Base-by-base conservation (phyloP, 768 basidiomycete genomes). In the Tephrocybe sp. region DNA sequence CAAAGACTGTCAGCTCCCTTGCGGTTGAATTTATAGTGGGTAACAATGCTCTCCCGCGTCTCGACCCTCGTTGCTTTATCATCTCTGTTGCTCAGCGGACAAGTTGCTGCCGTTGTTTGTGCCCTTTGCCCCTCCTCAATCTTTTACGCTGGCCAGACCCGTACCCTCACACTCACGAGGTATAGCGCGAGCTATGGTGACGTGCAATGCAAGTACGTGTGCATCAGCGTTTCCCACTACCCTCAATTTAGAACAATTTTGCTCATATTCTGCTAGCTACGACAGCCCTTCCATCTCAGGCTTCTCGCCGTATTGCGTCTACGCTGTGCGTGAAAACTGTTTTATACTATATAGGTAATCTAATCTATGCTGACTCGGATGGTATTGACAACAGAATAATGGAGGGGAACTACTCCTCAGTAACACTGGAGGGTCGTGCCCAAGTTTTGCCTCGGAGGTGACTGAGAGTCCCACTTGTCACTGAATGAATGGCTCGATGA, bases 381-480 rank as follows among this genome's bases (percentile, higher is more conserved):
- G n/a, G n/a, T n/a, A 34, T 41, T 5, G 14, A 12, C 12, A 5
- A 7, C 12, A 57, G 56, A 53, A 55, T 20, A 1, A 46, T 7
- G 46, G 39, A 13, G 57, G 57, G 1, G 36, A 41, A 16, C 35
- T 58, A 3, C 44, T 26, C 6, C 42, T 50, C 34, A 58, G 51
- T 14, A 58, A 58, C 39, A 55, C 57, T n/a, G 51, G 49, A 7
- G 53, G 49, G 2, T 42, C 57, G 13, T 58, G 57, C 34, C 57
- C 57, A 19, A 43, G 23, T 30, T 41, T 39, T 4, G 33, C 41
- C 34, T 44, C 39, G 6, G 17, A 55, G 8, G 23, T 42, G 9
- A 47, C 34, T 11, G 46, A 44, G 30, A 47, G 45, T 33, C 17
- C 35, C 35, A 4, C 26, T 4, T 26, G 26, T 26, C 26, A 26